These are phyloP conservation scores for Cubamyces sp. DNA, from an alignment of 768 basidiomycete genomes.

Conservation along the genomic window DNA sequence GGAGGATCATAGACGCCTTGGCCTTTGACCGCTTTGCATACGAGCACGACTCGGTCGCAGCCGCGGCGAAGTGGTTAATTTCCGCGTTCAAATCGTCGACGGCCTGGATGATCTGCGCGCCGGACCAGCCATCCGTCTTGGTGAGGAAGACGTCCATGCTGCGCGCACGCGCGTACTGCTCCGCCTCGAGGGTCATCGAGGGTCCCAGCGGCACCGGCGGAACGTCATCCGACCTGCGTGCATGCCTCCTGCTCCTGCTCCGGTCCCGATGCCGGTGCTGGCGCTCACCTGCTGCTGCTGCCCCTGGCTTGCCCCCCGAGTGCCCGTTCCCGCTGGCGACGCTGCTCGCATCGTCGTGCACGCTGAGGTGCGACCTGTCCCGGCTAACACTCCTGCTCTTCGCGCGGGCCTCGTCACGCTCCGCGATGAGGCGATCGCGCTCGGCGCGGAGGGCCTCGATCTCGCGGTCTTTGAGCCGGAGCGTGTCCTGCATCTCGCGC, in stretches of 20 bases:
- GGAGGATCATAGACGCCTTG: conserved; percentile 5
- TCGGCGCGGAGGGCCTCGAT: conserved; percentile 55
- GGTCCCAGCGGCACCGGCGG: conserved; percentile 29
- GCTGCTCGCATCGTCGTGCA: conserved; percentile 14
- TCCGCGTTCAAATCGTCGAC: conserved; percentile 82
- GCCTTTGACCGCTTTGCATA: conserved; percentile 37
- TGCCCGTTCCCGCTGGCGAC: conserved; percentile 1
- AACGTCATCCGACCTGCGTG: conserved; percentile 29
- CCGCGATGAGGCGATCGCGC: conserved; percentile 36
- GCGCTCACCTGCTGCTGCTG: conserved; percentile 6
- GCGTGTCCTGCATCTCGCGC: conserved; percentile 62
- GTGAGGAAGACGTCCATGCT: conserved; percentile 72
- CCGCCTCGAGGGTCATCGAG: conserved; percentile 40
- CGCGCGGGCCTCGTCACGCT: conserved; percentile 32
- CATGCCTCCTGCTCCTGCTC: conserved; percentile 26
- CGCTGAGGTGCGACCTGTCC: conserved; percentile 11
- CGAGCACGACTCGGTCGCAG: conserved; percentile 64
- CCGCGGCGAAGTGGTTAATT: conserved; percentile 78
- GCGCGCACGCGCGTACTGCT: conserved; percentile 60
- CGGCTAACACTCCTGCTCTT: conserved; percentile 28
- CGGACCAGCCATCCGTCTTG: conserved; percentile 74
- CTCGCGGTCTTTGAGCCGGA: conserved; percentile 62
- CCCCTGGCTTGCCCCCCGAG: background rate
- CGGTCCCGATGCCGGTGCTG: conserved; percentile 24
- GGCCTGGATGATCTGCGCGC: conserved; percentile 76